Base-by-base conservation (phyloP, 2,329 filamentous ascomycete species). In the Byssoonygena ceratinophila region DNA sequence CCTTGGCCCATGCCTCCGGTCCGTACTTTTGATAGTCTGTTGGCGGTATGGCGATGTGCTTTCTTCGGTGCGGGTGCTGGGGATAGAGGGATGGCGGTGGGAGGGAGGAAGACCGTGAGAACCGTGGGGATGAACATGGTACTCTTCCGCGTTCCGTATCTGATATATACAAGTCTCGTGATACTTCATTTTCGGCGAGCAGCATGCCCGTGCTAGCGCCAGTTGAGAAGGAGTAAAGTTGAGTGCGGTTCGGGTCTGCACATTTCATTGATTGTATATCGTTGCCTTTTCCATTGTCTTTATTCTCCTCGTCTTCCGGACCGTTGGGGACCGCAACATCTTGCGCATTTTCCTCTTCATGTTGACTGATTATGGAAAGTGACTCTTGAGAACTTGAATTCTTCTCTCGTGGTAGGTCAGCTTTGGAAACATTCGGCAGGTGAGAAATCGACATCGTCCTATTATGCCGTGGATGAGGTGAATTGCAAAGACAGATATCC, bases 11-110 rank as follows among this genome's bases (percentile, higher is more conserved):
- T 5, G 58, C 55, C 32, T 60, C 55, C 18, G 57, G 53, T 20
- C 61, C 62, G 46, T 62, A 63, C 32, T 62, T 59, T 47, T 65
- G 62, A 44, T 64, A 65, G 14, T 59, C 56, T 3, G 58, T 64
- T n/a, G 59, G 54, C 18, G 60, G 63, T 7, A 63, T 60, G 3
- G 61, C 61, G 14, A 59, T 44, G 32, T 61, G 60, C 36, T 55
- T 57, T 43, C 12, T 18, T 8, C 44, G 51, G 2, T 22, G 16
- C 9, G 46, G 48, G 11, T 46, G 46, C 29, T 23, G 40, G 18
- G 34, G 46, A n/a, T 23, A 32, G 8, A 46, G 29, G n/a, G 34
- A 31, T 9, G 51, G 46, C 0, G 46, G 20, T 6, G 49, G 49
- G 34, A 55, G 51, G 27, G 50, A 51, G 14, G 45, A 34, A 37